Percentiles rank a stretch among this genome's conserved stretches.
phyloP scores from a whole-genome alignment of 208 protist species.

The Leishmania mexicana region DNA sequence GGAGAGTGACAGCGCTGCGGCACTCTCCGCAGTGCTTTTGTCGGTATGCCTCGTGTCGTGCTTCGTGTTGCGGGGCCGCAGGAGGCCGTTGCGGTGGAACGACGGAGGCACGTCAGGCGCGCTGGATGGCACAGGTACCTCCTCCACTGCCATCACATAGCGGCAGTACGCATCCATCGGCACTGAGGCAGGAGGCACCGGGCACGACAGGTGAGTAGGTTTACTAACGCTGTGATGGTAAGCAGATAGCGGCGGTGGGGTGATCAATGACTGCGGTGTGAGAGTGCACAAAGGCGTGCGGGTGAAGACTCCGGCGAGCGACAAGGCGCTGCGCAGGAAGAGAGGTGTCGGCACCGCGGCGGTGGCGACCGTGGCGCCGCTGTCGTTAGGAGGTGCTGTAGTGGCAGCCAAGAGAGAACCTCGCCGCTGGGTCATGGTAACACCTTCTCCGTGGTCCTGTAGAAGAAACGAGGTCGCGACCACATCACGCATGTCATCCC shows the following conservation, averaged over 20 bases:
- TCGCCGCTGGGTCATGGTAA: neutral
- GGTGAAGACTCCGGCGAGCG: conserved; percentile 23
- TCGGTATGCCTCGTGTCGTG: neutral
- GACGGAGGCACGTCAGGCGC: neutral
- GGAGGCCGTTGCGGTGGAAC: neutral
- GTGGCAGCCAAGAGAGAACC: neutral
- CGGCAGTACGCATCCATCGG: conserved; percentile 68
- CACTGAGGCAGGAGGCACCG: conserved; percentile 31
- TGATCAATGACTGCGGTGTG: conserved; percentile 25
- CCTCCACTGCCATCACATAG: conserved; percentile 49
- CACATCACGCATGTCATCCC: conserved; percentile 70
- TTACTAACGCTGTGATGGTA: neutral
- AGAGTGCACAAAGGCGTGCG: conserved; percentile 20
- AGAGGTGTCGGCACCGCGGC: conserved; percentile 1
- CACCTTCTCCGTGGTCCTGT: conserved; percentile 27
- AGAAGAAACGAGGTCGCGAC: conserved; percentile 69
- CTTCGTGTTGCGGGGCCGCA: neutral
- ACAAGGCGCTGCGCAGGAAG: conserved; percentile 33
- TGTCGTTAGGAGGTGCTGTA: neutral
- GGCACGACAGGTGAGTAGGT: conserved; percentile 3
- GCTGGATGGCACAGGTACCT: neutral
- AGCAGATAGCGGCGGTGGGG: conserved; percentile 18
- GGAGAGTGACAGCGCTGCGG: neutral
- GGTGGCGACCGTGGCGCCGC: neutral
- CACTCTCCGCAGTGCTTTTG: neutral